Conservation (phyloP, 2,329 filamentous ascomycete species). For the Parafenestella ontariensis region DNA sequence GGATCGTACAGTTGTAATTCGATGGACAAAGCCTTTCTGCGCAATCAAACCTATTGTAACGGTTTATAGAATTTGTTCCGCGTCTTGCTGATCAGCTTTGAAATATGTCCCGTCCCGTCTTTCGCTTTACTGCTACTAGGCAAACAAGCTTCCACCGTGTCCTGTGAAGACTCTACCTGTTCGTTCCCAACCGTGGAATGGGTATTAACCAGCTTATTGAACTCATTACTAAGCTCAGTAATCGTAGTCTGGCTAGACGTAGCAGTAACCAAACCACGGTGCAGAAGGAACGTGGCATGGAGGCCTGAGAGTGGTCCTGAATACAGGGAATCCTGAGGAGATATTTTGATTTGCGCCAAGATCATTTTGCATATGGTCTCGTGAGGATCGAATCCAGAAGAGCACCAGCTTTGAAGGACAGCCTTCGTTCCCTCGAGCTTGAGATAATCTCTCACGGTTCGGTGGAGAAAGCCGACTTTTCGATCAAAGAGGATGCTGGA, state of each 20-base stretch:
- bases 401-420: neutral
- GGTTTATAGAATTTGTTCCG: neutral
- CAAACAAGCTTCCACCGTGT: neutral
- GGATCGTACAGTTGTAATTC: no score
- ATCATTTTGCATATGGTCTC: neutral
- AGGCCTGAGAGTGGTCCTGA: neutral
- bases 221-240: neutral
- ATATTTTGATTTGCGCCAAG: neutral
- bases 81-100: neutral
- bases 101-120: neutral
- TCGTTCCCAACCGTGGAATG: no score
- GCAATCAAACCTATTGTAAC: neutral
- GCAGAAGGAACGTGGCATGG: neutral
- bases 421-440: slow-evolving; percentile 24
- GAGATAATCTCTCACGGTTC: slow-evolving; percentile 12
- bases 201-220: neutral
- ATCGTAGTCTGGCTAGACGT: neutral
- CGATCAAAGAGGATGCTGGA: slow-evolving; percentile 2
- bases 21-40: neutral
- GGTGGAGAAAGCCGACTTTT: slow-evolving; percentile 11
- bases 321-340: neutral
- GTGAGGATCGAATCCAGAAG: neutral
- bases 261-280: neutral
- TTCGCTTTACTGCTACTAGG: neutral
- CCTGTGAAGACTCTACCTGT: neutral